Conservation (phyloP, 208 protist genomes). For the Trichomonas tenax region DNA sequence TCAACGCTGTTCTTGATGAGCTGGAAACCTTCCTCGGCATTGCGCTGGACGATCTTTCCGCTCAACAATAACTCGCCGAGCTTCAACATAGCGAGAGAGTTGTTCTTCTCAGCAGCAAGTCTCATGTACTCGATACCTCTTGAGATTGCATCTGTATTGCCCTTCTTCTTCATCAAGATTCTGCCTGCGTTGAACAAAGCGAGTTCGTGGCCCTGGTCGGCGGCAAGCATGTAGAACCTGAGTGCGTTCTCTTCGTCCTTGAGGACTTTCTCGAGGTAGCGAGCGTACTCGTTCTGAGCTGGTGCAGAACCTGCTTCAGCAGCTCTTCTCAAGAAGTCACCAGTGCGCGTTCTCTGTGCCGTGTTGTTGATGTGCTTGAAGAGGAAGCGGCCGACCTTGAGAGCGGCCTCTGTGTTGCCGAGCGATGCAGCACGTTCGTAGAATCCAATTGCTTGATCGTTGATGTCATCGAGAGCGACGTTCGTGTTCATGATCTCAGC, state of each 20-base stretch:
- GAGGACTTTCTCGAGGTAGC: neutral
- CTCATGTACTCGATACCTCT: neutral
- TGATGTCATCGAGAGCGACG: neutral
- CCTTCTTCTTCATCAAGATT: neutral
- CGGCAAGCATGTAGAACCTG: neutral
- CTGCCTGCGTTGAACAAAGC: neutral
- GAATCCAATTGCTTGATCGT: neutral
- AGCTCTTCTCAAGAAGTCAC: neutral
- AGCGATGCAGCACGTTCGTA: neutral
- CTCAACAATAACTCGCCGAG: neutral
- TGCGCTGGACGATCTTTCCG: neutral
- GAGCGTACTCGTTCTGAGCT: neutral
- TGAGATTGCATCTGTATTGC: neutral
- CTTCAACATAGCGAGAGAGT: neutral
- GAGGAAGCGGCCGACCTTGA: neutral
- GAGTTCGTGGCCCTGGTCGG: neutral
- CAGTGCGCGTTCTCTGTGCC: neutral
- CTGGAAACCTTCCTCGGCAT: neutral
- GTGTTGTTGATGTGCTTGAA: too few species aligned
- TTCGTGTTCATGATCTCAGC: conserved; percentile 50
- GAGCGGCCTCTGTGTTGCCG: neutral
- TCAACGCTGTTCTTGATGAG: neutral
- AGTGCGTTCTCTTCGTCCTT: neutral
- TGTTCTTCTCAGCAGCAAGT: neutral
- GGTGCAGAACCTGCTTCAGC: neutral